phyloP scores from a whole-genome alignment of 2,329 filamentous ascomycete species.

The Fusarium vanettenii region DNA sequence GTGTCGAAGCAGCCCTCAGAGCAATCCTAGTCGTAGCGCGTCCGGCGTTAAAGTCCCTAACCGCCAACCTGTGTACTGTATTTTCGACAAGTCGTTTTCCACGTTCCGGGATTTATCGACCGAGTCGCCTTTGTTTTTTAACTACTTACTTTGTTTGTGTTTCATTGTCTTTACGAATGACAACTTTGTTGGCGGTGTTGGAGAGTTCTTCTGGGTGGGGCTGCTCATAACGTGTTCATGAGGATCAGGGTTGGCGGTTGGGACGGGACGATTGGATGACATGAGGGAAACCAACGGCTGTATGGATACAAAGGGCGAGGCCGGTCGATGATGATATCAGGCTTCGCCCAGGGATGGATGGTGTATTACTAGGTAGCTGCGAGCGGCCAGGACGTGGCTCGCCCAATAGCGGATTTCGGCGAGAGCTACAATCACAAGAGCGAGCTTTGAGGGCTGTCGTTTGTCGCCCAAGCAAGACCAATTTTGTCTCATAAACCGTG shows the following conservation, averaged over 20 bases:
- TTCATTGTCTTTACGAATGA: conserved; percentile 28
- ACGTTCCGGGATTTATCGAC: conserved; percentile 19
- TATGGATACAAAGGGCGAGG: conserved; percentile 12
- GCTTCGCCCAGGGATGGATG: conserved; percentile 9
- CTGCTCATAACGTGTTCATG: conserved; percentile 32
- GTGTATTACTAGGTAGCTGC: conserved; percentile 37
- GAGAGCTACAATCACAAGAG: conserved; percentile 35
- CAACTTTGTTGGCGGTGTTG: conserved; percentile 29
- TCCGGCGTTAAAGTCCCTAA: neutral
- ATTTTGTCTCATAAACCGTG: conserved; percentile 6
- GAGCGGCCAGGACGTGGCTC: conserved; percentile 19
- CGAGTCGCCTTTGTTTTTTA: conserved; percentile 26
- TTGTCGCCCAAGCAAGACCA: conserved; percentile 14
- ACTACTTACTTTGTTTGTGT: conserved; percentile 7
- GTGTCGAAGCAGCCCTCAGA: conserved; percentile 49
- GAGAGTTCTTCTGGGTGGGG: conserved; percentile 27
- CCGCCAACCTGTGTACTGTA: conserved; percentile 38
- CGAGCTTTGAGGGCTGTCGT: conserved; percentile 26
- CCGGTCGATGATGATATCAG: neutral
- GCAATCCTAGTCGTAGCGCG: conserved; percentile 36
- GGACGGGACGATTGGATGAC: neutral
- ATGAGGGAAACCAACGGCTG: neutral
- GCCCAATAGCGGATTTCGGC: conserved; percentile 29
- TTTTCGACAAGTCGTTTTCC: conserved; percentile 30
- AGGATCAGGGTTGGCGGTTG: conserved; percentile 22